Conservation (phyloP, 2,329 filamentous ascomycete species). For the Ceratocystiopsis sp. region DNA sequence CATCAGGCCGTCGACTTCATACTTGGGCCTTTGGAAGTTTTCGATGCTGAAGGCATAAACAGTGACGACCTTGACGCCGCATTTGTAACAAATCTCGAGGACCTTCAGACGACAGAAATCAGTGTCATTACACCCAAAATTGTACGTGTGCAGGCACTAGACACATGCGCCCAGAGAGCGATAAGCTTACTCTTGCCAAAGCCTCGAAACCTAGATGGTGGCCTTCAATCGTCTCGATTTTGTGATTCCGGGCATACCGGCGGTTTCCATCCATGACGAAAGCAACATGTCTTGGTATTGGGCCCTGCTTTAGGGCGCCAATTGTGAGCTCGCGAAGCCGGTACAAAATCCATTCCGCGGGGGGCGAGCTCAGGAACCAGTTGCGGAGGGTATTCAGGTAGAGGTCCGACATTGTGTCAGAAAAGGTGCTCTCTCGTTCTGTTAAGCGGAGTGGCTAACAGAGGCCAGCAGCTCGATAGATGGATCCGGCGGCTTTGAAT, state of each 20-base stretch:
- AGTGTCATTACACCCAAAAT: constrained; percentile 1
- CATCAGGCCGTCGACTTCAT: constrained; percentile 95
- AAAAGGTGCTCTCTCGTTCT: no score
- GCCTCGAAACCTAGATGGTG: constrained; percentile 95
- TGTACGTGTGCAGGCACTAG: no score
- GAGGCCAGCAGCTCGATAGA: no score
- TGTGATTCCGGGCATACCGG: constrained; percentile 73
- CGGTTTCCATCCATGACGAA: constrained; percentile 99
- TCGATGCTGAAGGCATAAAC: constrained; percentile 98
- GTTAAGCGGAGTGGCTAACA: no score
- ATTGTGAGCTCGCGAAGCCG: constrained; percentile 73
- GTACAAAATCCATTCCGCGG: constrained; percentile 74
- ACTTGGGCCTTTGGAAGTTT: constrained; percentile 93
- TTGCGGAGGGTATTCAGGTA: constrained; percentile 31
- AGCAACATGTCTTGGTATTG: constrained; percentile 88
- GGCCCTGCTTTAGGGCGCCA: constrained; percentile 73
- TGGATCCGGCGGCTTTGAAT: no score
- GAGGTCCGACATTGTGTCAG: constrained; percentile 33
- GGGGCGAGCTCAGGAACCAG: constrained; percentile 77
- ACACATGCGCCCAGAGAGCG: neutral
- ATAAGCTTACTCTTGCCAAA: constrained; percentile 53
- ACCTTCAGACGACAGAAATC: constrained; percentile 35
- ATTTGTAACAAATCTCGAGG: constrained; percentile 95
- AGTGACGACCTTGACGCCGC: constrained; percentile 88
- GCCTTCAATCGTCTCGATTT: constrained; percentile 92